Percentiles rank a stretch among this genome's conserved stretches.
phyloP scores from a whole-genome alignment of 208 protist genomes.

The Crithidia brevicula region DNA sequence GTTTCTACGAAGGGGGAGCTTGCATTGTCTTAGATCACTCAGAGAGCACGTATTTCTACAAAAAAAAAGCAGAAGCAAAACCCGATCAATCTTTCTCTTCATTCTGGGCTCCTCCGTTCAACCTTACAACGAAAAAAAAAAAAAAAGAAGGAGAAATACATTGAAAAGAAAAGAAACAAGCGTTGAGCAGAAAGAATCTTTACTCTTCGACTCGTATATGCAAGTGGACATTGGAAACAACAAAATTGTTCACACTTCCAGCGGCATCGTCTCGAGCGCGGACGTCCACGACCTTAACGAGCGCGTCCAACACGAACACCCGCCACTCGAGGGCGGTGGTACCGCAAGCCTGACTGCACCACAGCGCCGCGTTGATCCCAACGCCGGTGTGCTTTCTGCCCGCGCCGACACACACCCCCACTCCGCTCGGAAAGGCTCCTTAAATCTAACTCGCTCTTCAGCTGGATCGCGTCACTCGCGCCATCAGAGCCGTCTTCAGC shows the following conservation, averaged over 20 bases:
- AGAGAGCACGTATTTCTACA: too few relatives aligned
- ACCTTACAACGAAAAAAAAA: too few relatives aligned
- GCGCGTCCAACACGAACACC: conserved; percentile 22
- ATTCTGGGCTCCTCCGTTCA: too few relatives aligned
- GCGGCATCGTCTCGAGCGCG: conserved; percentile 37
- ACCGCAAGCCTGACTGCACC: not conserved
- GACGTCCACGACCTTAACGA: conserved; percentile 35
- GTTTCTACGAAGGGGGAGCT: too few relatives aligned
- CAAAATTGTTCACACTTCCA: conserved; percentile 42
- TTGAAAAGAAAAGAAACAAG: too few relatives aligned
- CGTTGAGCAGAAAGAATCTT: too few relatives aligned
- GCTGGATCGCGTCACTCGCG: conserved; percentile 17
- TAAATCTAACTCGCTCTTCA: conserved; percentile 23
- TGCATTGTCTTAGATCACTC: too few relatives aligned
- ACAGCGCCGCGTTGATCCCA: conserved; percentile 15
- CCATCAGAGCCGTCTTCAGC: not conserved
- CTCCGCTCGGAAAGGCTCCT: conserved; percentile 2
- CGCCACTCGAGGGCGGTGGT: conserved; percentile 13
- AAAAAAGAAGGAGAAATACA: too few relatives aligned
- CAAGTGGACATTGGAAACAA: conserved; percentile 60
- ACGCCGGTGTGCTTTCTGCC: not conserved
- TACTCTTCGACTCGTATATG: conserved; percentile 6
- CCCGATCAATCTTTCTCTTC: too few relatives aligned
- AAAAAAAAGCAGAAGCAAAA: too few relatives aligned
- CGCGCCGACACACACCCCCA: not conserved